Conservation (phyloP, 768 basidiomycete species). For the Lactarius evosmus region DNA sequence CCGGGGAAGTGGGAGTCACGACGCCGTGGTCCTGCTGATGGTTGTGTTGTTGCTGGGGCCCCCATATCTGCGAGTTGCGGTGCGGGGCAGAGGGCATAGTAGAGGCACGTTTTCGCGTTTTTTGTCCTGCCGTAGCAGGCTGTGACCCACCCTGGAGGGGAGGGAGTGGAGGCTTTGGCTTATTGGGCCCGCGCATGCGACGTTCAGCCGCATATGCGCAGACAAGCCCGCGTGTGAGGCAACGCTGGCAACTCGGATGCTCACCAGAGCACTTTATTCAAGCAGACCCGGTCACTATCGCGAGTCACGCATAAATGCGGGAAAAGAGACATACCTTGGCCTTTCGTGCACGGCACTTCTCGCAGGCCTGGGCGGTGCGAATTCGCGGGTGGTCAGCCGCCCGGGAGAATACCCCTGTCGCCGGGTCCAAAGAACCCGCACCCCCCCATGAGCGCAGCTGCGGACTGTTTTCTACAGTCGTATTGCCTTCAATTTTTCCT, state of each 20-base stretch:
- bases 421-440: conserved; percentile 59
- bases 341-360: conserved; percentile 68
- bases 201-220: conserved; percentile 71
- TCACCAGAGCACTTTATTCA: conserved; percentile 62
- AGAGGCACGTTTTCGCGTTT: conserved; percentile 16
- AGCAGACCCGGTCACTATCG: not conserved
- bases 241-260: conserved; percentile 66
- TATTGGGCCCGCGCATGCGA: conserved; percentile 59
- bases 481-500: not conserved
- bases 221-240: conserved; percentile 50
- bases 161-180: conserved; percentile 38
- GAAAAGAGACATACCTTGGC: conserved; percentile 53
- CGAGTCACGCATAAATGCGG: not conserved
- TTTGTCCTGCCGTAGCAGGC: conserved; percentile 3
- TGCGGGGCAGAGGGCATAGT: conserved; percentile 22
- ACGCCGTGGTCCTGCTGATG: conserved; percentile 4
- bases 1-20: conserved; percentile 8
- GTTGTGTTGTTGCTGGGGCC: not conserved
- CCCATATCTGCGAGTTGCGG: not conserved
- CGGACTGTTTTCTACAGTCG: not conserved
- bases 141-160: not conserved
- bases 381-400: conserved; percentile 61
- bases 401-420: conserved; percentile 64
- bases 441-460: conserved; percentile 20
- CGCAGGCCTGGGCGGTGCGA: conserved; percentile 71